Percentiles rank a stretch among this genome's conserved stretches.
These are phyloP conservation scores for Zychaea mexicana DNA, from an alignment of 371 early-diverging fungal genomes.

Conservation along the genomic window DNA sequence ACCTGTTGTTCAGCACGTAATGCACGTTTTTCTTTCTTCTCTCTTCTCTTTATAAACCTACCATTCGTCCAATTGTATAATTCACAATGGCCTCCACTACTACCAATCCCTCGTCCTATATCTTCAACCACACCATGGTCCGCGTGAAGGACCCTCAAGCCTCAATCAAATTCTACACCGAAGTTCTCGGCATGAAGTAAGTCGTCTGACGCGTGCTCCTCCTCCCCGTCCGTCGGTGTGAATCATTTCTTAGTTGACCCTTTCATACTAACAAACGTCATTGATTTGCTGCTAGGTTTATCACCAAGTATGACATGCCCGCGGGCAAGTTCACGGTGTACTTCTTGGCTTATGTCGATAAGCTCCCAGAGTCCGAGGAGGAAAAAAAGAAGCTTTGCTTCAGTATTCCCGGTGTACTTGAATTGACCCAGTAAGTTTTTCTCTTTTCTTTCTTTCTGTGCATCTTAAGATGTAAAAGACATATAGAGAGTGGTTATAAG, in stretches of 20 bases:
- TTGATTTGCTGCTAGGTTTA: constrained; percentile 39
- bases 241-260: neutral
- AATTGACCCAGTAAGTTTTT: constrained; percentile 77
- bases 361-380: constrained; percentile 48
- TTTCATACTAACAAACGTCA: neutral
- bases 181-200: constrained; percentile 85
- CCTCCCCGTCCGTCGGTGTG: neutral
- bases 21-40: no score
- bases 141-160: constrained; percentile 81
- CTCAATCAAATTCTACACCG: constrained; percentile 77
- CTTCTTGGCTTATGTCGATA: constrained; percentile 74
- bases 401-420: constrained; percentile 75
- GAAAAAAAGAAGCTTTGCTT: constrained; percentile 60
- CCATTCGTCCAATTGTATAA: no score
- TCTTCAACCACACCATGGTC: constrained; percentile 83
- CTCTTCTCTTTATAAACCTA: no score
- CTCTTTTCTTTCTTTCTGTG: neutral
- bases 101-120: constrained; percentile 32
- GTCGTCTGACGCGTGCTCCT: neutral
- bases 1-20: no score
- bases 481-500: no score
- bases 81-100: neutral
- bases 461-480: neutral
- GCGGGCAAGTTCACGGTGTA: constrained; percentile 74
- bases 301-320: constrained; percentile 58